These are phyloP conservation scores for Cladophialophora chaetospira DNA, from an alignment of 2,329 filamentous ascomycete species.

Conservation along the genomic window DNA sequence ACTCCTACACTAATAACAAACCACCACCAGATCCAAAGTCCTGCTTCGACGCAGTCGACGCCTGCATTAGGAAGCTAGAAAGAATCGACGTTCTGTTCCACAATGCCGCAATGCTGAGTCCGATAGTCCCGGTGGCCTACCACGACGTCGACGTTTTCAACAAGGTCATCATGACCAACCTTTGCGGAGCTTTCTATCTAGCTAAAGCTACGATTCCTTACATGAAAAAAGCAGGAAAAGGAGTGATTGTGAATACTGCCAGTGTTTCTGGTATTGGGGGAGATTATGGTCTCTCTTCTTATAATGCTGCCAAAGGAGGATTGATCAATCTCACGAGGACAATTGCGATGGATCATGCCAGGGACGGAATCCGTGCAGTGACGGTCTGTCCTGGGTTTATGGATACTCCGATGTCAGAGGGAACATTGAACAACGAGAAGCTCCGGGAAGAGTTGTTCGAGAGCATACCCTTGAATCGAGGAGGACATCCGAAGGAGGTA, in stretches of 20 bases:
- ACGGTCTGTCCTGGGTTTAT: constrained; percentile 21
- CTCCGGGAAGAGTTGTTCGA: constrained; percentile 14
- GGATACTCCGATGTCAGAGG: constrained; percentile 15
- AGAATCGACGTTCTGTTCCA: constrained; percentile 21
- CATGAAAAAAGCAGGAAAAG: constrained; percentile 16
- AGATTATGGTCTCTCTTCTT: constrained; percentile 22
- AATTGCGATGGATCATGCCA: constrained; percentile 21
- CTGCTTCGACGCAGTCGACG: constrained; percentile 15
- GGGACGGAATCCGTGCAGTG: constrained; percentile 18
- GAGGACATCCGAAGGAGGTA: constrained; percentile 16
- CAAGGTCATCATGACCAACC: constrained; percentile 23
- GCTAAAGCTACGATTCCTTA: constrained; percentile 18
- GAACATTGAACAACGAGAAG: constrained; percentile 4
- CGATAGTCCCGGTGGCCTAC: constrained; percentile 13
- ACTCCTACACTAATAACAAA: constrained; percentile 8
- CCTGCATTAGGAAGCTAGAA: constrained; percentile 13
- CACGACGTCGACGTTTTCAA: constrained; percentile 20
- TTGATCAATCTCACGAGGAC: constrained; percentile 20
- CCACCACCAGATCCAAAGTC: constrained; percentile 7
- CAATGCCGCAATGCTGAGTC: constrained; percentile 15
- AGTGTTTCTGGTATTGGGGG: constrained; percentile 19
- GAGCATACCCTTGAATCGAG: constrained; percentile 21
- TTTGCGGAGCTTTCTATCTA: constrained; percentile 20
- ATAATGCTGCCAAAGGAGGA: constrained; percentile 21
- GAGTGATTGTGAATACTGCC: constrained; percentile 20